Percentiles rank a stretch among this genome's conserved stretches.
Evolutionary conservation across 805 yeast genomes (phyloP).

Genomic region (Danielia reshetovae): DNA sequence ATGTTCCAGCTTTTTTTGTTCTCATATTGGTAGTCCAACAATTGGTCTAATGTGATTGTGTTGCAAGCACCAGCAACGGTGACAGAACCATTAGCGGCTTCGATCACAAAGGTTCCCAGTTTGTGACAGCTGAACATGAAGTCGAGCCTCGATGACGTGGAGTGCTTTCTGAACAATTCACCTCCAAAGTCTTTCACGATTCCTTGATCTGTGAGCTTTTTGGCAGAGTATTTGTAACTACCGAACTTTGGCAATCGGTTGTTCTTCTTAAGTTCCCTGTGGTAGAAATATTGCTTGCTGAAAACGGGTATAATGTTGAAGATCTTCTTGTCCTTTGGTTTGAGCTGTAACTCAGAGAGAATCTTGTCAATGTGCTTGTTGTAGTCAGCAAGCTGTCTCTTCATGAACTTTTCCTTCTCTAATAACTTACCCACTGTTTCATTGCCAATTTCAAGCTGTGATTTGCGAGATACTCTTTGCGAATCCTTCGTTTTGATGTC

Average conservation of each 20-base stretch:
- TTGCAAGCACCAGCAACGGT: conserved; percentile 58
- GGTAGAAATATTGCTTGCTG: conserved; percentile 74
- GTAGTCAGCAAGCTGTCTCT: conserved; percentile 43
- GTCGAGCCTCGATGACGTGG: conserved; percentile 61
- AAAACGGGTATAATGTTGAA: conserved; percentile 50
- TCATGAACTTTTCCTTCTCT: conserved; percentile 43
- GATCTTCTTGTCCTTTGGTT: conserved; percentile 44
- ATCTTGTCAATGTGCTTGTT: conserved; percentile 44
- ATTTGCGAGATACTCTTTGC: conserved; percentile 39
- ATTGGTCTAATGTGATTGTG: conserved; percentile 62
- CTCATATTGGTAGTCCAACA: conserved; percentile 73
- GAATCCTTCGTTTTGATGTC: conserved; percentile 60
- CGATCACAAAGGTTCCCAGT: conserved; percentile 68
- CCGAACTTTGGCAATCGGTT: conserved; percentile 75
- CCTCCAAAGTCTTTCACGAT: conserved; percentile 61
- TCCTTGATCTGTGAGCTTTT: conserved; percentile 69
- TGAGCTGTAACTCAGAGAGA: conserved; percentile 40
- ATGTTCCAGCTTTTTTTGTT: conserved; percentile 48
- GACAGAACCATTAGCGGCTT: conserved; percentile 69
- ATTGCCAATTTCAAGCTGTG: conserved; percentile 38
- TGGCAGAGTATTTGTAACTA: conserved; percentile 70
- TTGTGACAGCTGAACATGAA: conserved; percentile 74
- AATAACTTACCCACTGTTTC: conserved; percentile 41
- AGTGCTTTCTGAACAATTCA: conserved; percentile 28
- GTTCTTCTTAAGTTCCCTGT: conserved; percentile 59